A percentile compares a stretch with the other conserved stretches of the same genome.
These are phyloP conservation scores for Fraxinus velutina DNA, from an alignment of 305 asterid species.

Conservation along the genomic window DNA sequence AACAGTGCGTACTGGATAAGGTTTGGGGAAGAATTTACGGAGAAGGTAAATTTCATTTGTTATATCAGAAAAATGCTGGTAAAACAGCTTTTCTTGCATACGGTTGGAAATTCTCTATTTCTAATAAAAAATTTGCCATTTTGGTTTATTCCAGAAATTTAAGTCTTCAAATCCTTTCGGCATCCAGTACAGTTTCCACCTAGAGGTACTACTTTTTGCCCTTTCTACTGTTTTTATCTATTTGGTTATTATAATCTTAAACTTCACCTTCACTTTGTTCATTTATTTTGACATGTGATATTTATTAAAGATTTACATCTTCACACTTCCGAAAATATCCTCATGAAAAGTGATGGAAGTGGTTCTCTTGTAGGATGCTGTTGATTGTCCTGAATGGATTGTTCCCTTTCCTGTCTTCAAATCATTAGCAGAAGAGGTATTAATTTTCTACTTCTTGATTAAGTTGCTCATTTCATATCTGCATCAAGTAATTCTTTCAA, in stretches of 20 bases:
- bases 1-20: conserved; percentile 80
- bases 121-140: conserved; percentile 5
- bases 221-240: neutral
- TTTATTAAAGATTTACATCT: neutral
- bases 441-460: conserved; percentile 5
- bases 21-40: conserved; percentile 66
- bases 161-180: conserved; percentile 78
- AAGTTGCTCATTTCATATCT: conserved; percentile 3
- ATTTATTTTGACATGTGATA: neutral
- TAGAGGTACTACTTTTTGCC: conserved; percentile 50
- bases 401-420: conserved; percentile 87
- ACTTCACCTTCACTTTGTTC: neutral
- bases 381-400: conserved; percentile 95
- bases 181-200: conserved; percentile 81
- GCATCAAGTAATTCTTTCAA: neutral
- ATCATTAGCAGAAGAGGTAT: conserved; percentile 87
- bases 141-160: conserved; percentile 59
- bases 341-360: neutral
- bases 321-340: neutral
- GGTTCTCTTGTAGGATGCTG: conserved; percentile 68
- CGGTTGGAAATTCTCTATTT: neutral
- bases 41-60: conserved; percentile 48
- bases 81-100: neutral
- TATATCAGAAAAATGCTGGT: neutral
- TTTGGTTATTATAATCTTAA: neutral